Evolutionary conservation across 352 stramenopile species (phyloP).

Genomic region (Phytopythium helicoides): DNA sequence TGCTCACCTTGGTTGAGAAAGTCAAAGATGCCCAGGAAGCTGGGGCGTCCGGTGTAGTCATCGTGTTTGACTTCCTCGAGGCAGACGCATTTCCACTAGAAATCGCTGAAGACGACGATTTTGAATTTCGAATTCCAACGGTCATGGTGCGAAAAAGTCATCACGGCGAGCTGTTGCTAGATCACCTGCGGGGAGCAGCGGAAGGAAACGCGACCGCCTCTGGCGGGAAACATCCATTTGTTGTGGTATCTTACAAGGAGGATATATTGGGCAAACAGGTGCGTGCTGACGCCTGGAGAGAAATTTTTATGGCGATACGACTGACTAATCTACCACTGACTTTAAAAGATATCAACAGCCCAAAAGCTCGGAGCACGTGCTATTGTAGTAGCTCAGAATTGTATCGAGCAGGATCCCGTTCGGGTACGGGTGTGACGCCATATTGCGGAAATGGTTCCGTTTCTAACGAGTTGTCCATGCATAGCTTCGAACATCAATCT

Average conservation of each 20-base stretch:
- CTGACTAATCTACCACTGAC: background rate
- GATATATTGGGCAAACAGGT: conserved; percentile 76
- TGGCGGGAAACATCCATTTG: conserved; percentile 27
- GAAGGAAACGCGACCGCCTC: background rate
- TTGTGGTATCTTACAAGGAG: conserved; percentile 55
- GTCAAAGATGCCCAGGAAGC: conserved; percentile 69
- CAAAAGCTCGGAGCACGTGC: conserved; percentile 67
- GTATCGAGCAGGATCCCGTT: conserved; percentile 40
- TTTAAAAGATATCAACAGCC: conserved; percentile 44
- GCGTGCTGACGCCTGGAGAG: background rate
- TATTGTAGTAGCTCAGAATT: conserved; percentile 60
- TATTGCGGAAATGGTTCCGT: too few relatives aligned
- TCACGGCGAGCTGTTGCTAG: conserved; percentile 53
- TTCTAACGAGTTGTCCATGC: background rate
- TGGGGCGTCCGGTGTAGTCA: conserved; percentile 45
- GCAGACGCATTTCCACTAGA: conserved; percentile 66
- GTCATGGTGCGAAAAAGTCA: conserved; percentile 64
- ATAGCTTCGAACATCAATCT: conserved; percentile 51
- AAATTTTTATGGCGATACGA: background rate
- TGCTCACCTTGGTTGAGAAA: conserved; percentile 66
- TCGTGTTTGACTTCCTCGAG: conserved; percentile 72
- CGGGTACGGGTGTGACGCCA: conserved; percentile 32
- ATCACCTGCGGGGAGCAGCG: conserved; percentile 24
- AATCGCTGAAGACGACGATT: conserved; percentile 42
- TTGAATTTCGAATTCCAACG: conserved; percentile 55